Base-by-base conservation (phyloP, 2,329 filamentous ascomycete genomes). In the Colletotrichum camelliae region DNA sequence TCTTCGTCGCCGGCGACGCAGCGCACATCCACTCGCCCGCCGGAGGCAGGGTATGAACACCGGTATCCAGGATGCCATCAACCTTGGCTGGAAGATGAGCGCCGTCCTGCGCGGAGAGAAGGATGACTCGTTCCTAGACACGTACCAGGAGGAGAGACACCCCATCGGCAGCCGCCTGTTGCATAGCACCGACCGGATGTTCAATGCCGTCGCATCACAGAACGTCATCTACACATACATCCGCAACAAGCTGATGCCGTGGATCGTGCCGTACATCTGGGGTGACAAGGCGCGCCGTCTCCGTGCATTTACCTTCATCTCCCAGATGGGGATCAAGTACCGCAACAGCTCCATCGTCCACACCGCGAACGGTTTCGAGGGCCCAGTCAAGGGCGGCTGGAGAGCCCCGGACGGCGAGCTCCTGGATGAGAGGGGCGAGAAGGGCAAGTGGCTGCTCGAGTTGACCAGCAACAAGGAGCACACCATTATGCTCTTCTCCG, bases 111-210 rank as follows among this genome's bases (percentile, higher is more conserved):
- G 74, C 7, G 71, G 75, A 4, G 71, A 77, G 16, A 61, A 58
- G 52, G 81, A 81, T 13, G 80, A 85, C 12, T 77, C 81, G 0
- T 81, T 91, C 2, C 82, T 91, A 1, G 82, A 88, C 65, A 87
- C 84, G 15, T 91, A 90, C 78, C 83, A 87, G 67, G 77, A 79
- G 4, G 89, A 91, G 79, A 85, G 89, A 8, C 83, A 84, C 18
- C 85, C 87, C 4, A 86, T 90, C 48, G 89, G 88, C 0, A 77
- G 82, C 10, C 83, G 82, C 31, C 82, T 91, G 0, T 79, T 88
- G 7, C 74, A 82, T 15, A 83, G 83, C 3, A 88, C 87, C 0
- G 88, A 89, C 74, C 78, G 79, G 2, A 76, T 84, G 4, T 88
- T 89, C 73, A 83, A 79, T 33, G 80, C 82, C n/a, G 78, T 85